phyloP scores from a whole-genome alignment of 2,329 filamentous ascomycete species.

The Colletotrichum filicis region DNA sequence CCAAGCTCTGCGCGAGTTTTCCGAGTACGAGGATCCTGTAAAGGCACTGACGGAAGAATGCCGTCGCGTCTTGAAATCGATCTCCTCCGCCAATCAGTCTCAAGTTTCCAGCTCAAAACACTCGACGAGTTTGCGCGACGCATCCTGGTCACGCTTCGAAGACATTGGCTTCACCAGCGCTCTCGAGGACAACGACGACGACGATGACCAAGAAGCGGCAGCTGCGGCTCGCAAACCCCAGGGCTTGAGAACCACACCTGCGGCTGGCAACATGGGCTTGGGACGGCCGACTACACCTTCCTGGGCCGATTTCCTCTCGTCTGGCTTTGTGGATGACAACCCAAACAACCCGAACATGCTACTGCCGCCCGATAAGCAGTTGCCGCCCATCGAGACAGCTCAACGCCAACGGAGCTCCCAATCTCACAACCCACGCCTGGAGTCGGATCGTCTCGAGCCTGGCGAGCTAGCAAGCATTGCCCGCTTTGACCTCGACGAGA shows the following conservation, averaged over 20 bases:
- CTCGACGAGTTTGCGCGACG: constrained; percentile 80
- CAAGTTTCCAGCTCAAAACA: constrained; percentile 76
- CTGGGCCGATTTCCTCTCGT: constrained; percentile 97
- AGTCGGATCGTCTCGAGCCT: constrained; percentile 81
- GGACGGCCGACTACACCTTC: constrained; percentile 93
- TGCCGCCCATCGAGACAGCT: constrained; percentile 84
- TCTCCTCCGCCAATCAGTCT: constrained; percentile 90
- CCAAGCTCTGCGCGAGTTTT: constrained; percentile 83
- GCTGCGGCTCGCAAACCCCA: constrained; percentile 51
- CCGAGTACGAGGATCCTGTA: constrained; percentile 89
- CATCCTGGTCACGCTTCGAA: constrained; percentile 96
- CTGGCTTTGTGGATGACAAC: constrained; percentile 87
- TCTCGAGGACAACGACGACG: constrained; percentile 76
- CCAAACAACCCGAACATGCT: constrained; percentile 74
- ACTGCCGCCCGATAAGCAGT: constrained; percentile 89
- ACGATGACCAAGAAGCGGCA: constrained; percentile 66
- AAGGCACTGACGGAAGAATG: constrained; percentile 93
- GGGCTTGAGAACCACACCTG: constrained; percentile 73
- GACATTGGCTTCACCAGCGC: constrained; percentile 89
- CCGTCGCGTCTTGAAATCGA: constrained; percentile 86
- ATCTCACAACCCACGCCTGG: constrained; percentile 80
- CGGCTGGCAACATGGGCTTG: constrained; percentile 73
- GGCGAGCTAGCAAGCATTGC: constrained; percentile 95
- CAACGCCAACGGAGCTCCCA: constrained; percentile 85
- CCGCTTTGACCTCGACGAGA: constrained; percentile 87